phyloP scores from a whole-genome alignment of 2,329 filamentous ascomycete species.

The Paracorniculantispora psalliotae region DNA sequence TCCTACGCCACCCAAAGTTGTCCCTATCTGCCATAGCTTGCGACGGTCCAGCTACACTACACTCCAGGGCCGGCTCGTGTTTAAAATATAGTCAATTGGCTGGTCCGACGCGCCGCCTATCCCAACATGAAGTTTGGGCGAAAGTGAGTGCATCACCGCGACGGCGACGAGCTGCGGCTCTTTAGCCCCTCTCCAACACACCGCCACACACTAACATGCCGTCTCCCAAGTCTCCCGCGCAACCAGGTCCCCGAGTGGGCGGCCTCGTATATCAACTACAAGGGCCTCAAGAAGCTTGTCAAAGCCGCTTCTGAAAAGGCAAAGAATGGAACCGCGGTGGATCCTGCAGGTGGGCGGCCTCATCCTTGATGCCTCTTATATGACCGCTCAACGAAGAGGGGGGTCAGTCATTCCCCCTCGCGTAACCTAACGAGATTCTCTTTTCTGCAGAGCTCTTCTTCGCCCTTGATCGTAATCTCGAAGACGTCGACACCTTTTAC shows the following conservation, averaged over 20 bases:
- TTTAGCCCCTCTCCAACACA: constrained; percentile 6
- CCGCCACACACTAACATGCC: constrained; percentile 19
- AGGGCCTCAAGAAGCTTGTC: constrained; percentile 90
- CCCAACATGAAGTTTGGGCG: constrained; percentile 57
- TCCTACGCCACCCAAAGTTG: neutral
- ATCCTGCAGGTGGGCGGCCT: constrained; percentile 76
- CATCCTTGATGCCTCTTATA: constrained; percentile 10
- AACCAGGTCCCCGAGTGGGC: constrained; percentile 89
- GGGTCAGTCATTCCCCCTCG: constrained; percentile 28
- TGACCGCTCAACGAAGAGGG: constrained; percentile 15
- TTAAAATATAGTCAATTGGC: constrained; percentile 1
- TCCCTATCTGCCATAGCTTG: neutral
- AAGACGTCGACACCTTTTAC: constrained; percentile 95
- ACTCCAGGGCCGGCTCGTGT: neutral
- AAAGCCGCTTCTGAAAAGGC: constrained; percentile 66
- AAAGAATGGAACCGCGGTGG: constrained; percentile 67
- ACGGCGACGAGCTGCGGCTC: neutral
- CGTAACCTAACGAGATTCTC: constrained; percentile 19
- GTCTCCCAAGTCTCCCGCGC: constrained; percentile 56
- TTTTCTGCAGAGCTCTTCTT: constrained; percentile 80
- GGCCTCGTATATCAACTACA: constrained; percentile 81
- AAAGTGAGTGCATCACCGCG: constrained; percentile 40
- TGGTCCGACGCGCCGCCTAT: neutral
- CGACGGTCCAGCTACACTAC: neutral
- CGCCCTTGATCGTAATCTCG: constrained; percentile 90